Base-by-base conservation (phyloP, 306 rosid genomes). In the Quercus glauca region DNA sequence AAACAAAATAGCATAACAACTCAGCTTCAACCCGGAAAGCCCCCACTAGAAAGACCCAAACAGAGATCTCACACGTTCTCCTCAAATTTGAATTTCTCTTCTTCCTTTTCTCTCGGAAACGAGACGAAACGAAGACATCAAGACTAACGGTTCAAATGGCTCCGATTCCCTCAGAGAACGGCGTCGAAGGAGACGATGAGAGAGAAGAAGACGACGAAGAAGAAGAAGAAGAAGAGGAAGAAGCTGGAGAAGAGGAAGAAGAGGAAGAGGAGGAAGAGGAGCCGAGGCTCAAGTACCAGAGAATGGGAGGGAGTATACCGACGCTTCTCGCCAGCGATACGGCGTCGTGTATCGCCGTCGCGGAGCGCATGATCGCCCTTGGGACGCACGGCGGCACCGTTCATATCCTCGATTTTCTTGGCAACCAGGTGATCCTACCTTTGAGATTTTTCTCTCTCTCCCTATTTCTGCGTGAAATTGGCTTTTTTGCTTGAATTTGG, bases 231-330 rank as follows among this genome's bases (percentile, higher is more conserved):
- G 97, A 88, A 0, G 94, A 23, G 25, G 25, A 79, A 0, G 93
- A 87, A 0, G 92, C 73, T 0, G 94, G 73, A 1, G 92, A 80
- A 0, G 92, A 79, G 0, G 89, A 76, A 0, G 96, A 74, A 0
- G 94, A 86, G 1, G 92, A 89, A 0, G 89, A 83, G 0, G 88
- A 83, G 2, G 91, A 94, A 82, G 98, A 91, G 75, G 99, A 95
- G 84, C 99, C 99, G 19, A 86, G 94, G 86, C 98, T 95, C 55
- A 95, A 95, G 96, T 95, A 95, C 75, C 98, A 95, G 89, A 85
- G 99, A 85, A 88, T 95, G 92, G 99, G 99, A 69, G 99, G 98
- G 9, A 95, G 99, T 85, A 88, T 95, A 45, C 94, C 99, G 28
- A 71, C 89, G 63, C 87, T 95, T 19, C 89, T 95, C 2, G 86